phyloP scores from a whole-genome alignment of 2,329 filamentous ascomycete species.

The Zarea fungicola region DNA sequence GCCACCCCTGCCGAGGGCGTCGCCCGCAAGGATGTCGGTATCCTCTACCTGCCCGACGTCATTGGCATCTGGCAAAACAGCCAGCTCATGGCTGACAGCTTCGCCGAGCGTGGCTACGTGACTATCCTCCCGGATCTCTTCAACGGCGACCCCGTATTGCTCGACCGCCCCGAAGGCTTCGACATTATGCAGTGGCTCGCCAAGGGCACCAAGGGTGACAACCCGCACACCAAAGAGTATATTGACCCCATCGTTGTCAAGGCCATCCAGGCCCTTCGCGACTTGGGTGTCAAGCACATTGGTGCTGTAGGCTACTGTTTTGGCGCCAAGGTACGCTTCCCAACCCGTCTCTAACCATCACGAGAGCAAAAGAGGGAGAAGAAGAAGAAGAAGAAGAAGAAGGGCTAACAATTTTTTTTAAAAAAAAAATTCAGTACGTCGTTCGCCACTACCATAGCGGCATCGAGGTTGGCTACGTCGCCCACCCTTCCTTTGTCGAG shows the following conservation, averaged over 20 bases:
- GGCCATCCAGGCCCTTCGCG: slow-evolving; percentile 49
- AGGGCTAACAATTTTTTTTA: no score
- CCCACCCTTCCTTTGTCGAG: slow-evolving; percentile 59
- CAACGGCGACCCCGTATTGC: slow-evolving; percentile 29
- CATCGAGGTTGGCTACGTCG: slow-evolving; percentile 55
- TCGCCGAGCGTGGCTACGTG: slow-evolving; percentile 34
- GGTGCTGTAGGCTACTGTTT: slow-evolving; percentile 61
- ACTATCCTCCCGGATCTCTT: slow-evolving; percentile 34
- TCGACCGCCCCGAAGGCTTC: slow-evolving; percentile 23
- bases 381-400: no score
- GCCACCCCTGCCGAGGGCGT: slow-evolving; percentile 18
- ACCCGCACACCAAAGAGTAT: slow-evolving; percentile 32
- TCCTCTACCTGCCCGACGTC: slow-evolving; percentile 34
- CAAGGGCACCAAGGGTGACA: slow-evolving; percentile 42
- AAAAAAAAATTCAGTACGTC: slow-evolving; percentile 49
- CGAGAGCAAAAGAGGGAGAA: neutral
- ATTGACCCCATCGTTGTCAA: slow-evolving; percentile 31
- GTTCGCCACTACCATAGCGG: slow-evolving; percentile 56
- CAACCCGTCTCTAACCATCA: neutral
- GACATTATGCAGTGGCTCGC: slow-evolving; percentile 30
- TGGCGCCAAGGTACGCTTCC: slow-evolving; percentile 50
- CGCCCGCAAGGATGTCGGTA: slow-evolving; percentile 24
- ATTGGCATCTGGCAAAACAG: slow-evolving; percentile 35
- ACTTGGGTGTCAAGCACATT: slow-evolving; percentile 47
- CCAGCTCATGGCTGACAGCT: slow-evolving; percentile 36